A percentile compares a stretch with the other conserved stretches of the same genome.
Conservation (phyloP, 805 yeast genomes). For the Spathaspora passalidarum region DNA sequence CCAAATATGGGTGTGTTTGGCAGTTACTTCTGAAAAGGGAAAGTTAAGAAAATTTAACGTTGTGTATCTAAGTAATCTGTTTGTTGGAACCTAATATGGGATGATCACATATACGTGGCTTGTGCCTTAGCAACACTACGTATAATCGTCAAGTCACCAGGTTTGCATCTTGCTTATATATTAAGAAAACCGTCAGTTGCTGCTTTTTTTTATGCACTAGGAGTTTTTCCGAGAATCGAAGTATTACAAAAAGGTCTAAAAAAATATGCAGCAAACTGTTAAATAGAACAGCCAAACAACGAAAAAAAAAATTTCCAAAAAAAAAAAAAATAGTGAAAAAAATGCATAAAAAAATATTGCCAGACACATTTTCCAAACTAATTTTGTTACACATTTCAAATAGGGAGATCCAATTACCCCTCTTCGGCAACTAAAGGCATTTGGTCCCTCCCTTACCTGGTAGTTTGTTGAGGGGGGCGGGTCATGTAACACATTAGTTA, state of each 20-base stretch:
- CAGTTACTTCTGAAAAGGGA: neutral
- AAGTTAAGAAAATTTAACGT: neutral
- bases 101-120: too few species aligned
- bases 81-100: too few species aligned
- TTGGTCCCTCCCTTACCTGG: neutral
- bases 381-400: neutral
- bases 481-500: neutral
- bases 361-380: neutral
- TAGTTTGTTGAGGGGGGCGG: too few species aligned
- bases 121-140: too few species aligned
- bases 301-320: neutral
- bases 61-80: too few species aligned
- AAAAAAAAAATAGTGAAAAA: neutral
- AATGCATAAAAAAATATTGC: neutral
- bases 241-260: neutral
- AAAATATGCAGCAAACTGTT: neutral
- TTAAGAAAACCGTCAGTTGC: neutral
- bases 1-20: neutral
- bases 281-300: neutral
- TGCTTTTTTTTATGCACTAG: neutral
- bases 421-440: neutral
- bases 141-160: neutral
- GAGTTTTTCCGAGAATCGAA: neutral
- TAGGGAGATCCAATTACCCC: slow-evolving; percentile 1
- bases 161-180: neutral